Percentiles rank a stretch among this genome's conserved stretches.
Evolutionary conservation across 176 grass and related monocot genomes (phyloP).

Genomic region (Zizania latifolia): DNA sequence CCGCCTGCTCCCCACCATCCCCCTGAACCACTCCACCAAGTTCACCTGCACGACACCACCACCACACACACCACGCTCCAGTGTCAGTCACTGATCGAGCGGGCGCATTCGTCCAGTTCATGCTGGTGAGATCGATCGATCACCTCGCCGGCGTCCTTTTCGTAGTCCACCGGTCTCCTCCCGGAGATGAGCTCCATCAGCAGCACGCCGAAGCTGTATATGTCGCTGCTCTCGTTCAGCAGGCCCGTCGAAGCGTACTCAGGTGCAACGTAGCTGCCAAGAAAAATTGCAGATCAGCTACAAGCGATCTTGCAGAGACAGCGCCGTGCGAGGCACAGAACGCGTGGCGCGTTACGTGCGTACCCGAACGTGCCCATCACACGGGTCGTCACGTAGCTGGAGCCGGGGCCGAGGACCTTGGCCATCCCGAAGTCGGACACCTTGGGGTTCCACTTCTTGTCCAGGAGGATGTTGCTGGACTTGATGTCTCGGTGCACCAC

Average conservation of each 20-base stretch:
- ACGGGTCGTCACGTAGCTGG: constrained; percentile 91
- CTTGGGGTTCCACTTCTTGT: constrained; percentile 92
- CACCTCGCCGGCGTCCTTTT: constrained; percentile 65
- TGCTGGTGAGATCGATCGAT: not conserved
- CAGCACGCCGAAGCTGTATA: constrained; percentile 97
- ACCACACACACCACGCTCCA: not conserved
- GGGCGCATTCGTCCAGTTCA: too few species aligned
- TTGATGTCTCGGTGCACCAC: constrained; percentile 97
- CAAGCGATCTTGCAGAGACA: not conserved
- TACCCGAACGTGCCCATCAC: constrained; percentile 98
- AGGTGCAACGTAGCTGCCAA: constrained; percentile 74
- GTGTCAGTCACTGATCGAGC: not conserved
- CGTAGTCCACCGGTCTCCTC: constrained; percentile 85
- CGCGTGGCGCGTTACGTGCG: not conserved
- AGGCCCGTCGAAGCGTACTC: constrained; percentile 96
- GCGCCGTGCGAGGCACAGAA: not conserved
- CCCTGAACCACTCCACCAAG: constrained; percentile 97
- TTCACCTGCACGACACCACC: constrained; percentile 48
- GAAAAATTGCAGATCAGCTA: not conserved
- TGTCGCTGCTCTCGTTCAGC: constrained; percentile 93
- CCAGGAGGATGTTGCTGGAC: constrained; percentile 94
- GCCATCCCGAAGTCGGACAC: constrained; percentile 99
- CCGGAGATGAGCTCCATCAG: constrained; percentile 94
- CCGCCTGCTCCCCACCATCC: constrained; percentile 64
- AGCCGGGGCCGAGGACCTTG: constrained; percentile 78